Conservation (phyloP, 352 stramenopile genomes). For the Ophiocytium majus region DNA sequence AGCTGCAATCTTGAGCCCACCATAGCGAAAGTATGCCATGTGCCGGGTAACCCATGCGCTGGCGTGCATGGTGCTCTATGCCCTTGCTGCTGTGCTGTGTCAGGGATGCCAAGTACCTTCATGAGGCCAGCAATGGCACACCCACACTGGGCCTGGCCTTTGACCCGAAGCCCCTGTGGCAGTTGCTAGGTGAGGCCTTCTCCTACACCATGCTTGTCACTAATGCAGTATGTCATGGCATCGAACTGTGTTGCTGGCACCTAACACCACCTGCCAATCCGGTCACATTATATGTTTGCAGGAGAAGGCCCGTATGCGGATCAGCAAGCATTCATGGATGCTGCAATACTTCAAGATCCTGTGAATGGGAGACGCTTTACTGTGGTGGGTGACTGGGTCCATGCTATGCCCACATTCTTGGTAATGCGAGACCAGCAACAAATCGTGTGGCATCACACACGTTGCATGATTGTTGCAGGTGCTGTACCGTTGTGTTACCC, state of each 20-base stretch:
- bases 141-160: conserved; percentile 20
- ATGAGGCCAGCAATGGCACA: conserved; percentile 18
- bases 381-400: conserved; percentile 2
- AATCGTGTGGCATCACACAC: too few relatives aligned
- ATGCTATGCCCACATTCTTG: too few relatives aligned
- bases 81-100: too few relatives aligned
- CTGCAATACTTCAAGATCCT: not conserved
- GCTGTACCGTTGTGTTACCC: too few relatives aligned
- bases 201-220: not conserved
- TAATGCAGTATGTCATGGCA: too few relatives aligned
- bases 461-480: too few relatives aligned
- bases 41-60: too few relatives aligned
- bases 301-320: conserved; percentile 12
- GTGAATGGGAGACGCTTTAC: not conserved
- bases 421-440: too few relatives aligned
- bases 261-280: not conserved
- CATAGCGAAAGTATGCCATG: too few relatives aligned
- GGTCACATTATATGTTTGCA: not conserved
- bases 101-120: not conserved
- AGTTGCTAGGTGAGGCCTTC: conserved; percentile 1
- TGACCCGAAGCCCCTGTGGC: conserved; percentile 19
- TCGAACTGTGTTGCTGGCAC: not conserved
- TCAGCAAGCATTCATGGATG: not conserved
- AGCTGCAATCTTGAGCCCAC: too few relatives aligned
- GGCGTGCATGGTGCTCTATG: too few relatives aligned